phyloP scores from a whole-genome alignment of 73 alveolate species.

The Breviolum minutum region DNA sequence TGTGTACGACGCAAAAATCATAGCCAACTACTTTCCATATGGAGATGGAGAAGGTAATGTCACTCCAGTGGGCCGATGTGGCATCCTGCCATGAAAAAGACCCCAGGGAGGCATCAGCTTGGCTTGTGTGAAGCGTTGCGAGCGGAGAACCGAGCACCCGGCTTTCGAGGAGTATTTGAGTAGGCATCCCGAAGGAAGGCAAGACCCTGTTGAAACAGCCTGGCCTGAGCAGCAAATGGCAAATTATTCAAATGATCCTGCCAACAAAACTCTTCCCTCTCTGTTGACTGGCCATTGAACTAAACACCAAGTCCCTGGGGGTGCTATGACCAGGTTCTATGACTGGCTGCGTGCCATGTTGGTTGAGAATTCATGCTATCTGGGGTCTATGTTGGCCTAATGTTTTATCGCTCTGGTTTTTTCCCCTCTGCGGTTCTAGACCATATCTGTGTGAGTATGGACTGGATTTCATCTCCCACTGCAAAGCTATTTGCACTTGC shows the following conservation, averaged over 20 bases:
- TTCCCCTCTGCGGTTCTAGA: too few relatives aligned
- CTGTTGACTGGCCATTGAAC: too few relatives aligned
- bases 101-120: too few relatives aligned
- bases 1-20: background rate
- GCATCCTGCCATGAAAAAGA: background rate
- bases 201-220: slow-evolving; percentile 69
- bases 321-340: too few relatives aligned
- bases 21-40: background rate
- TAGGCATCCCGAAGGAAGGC: slow-evolving; percentile 42
- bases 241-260: too few relatives aligned
- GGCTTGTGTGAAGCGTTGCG: background rate
- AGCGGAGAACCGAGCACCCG: background rate
- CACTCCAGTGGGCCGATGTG: background rate
- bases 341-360: too few relatives aligned
- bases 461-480: background rate
- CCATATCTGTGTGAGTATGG: too few relatives aligned
- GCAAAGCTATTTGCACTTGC: background rate
- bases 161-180: slow-evolving; percentile 27
- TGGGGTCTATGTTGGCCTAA: too few relatives aligned
- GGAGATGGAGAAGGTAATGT: slow-evolving; percentile 33
- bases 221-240: slow-evolving; percentile 11
- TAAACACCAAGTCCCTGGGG: too few relatives aligned
- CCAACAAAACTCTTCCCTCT: background rate
- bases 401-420: too few relatives aligned
- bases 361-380: too few relatives aligned